These are phyloP conservation scores for Capronia coronata DNA, from an alignment of 2,329 filamentous ascomycete genomes.

Conservation along the genomic window DNA sequence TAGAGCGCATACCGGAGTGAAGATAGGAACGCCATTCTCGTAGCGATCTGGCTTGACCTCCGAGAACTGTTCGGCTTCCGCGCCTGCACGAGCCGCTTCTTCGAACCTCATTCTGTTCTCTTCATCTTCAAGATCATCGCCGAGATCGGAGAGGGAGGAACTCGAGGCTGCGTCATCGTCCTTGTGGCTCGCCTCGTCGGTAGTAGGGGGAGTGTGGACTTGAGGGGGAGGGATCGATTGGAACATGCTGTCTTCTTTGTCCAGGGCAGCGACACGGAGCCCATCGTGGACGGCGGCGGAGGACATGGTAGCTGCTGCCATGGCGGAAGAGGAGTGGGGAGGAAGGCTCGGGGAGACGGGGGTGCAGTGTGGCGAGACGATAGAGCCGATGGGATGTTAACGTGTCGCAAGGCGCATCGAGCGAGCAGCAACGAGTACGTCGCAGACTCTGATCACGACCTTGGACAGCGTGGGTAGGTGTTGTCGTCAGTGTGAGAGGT, in stretches of 20 bases:
- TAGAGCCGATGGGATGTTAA: background rate
- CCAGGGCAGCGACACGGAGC: conserved; percentile 14
- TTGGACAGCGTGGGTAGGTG: conserved; percentile 1
- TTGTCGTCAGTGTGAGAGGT: background rate
- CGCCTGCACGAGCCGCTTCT: conserved; percentile 29
- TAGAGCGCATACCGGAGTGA: conserved; percentile 62
- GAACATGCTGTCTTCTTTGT: conserved; percentile 12
- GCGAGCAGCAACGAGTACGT: conserved; percentile 19
- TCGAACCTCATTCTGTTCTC: conserved; percentile 28
- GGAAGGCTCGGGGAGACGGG: conserved; percentile 7
- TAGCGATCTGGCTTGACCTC: conserved; percentile 81
- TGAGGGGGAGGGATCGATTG: conserved; percentile 17
- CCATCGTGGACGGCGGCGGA: conserved; percentile 25
- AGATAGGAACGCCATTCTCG: conserved; percentile 80
- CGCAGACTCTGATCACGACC: conserved; percentile 18
- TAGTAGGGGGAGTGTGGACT: conserved; percentile 28
- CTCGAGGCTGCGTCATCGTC: conserved; percentile 38
- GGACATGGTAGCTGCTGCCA: conserved; percentile 28
- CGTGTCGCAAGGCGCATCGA: conserved; percentile 15
- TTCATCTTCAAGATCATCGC: conserved; percentile 27
- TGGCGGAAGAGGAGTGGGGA: conserved; percentile 16
- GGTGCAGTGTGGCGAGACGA: conserved; percentile 11
- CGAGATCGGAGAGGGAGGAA: conserved; percentile 28
- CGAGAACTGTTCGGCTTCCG: conserved; percentile 59
- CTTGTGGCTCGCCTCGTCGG: conserved; percentile 34